Evolutionary conservation across 2,329 filamentous ascomycete genomes (phyloP).

Genomic region (Monascus ruber): DNA sequence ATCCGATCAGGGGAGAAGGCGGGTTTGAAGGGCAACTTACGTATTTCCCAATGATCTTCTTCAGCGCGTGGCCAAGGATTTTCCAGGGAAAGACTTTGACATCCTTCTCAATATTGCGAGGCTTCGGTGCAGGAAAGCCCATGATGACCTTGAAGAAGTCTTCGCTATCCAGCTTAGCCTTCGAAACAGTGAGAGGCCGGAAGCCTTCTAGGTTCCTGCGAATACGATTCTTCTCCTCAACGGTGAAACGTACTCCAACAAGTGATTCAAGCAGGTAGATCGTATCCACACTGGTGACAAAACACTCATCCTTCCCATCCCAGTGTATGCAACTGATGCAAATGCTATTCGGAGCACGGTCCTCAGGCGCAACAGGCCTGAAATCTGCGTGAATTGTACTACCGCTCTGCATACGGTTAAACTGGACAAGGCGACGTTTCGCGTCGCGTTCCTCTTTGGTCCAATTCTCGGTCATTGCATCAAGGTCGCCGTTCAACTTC

Average conservation of each 20-base stretch:
- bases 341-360: conserved; percentile 71
- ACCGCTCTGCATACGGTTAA: conserved; percentile 69
- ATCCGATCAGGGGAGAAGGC: neutral
- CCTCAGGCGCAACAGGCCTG: conserved; percentile 63
- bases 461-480: conserved; percentile 76
- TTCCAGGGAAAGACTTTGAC: conserved; percentile 99
- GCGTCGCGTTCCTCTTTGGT: conserved; percentile 66
- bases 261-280: conserved; percentile 90
- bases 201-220: conserved; percentile 92
- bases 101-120: conserved; percentile 96
- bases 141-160: conserved; percentile 99
- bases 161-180: conserved; percentile 82
- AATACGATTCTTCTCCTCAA: conserved; percentile 98
- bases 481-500: conserved; percentile 75
- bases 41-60: conserved; percentile 99
- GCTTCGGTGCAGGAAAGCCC: conserved; percentile 90
- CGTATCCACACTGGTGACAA: conserved; percentile 91
- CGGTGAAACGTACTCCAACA: conserved; percentile 75
- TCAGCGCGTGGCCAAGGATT: conserved; percentile 71
- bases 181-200: conserved; percentile 83
- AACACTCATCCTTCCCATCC: conserved; percentile 83
- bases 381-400: conserved; percentile 75
- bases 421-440: conserved; percentile 76
- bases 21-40: conserved; percentile 35
- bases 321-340: conserved; percentile 98